Percentiles rank a stretch among this genome's conserved stretches.
Conservation (phyloP, 345 rosid genomes). For the Trapa bicornis region DNA sequence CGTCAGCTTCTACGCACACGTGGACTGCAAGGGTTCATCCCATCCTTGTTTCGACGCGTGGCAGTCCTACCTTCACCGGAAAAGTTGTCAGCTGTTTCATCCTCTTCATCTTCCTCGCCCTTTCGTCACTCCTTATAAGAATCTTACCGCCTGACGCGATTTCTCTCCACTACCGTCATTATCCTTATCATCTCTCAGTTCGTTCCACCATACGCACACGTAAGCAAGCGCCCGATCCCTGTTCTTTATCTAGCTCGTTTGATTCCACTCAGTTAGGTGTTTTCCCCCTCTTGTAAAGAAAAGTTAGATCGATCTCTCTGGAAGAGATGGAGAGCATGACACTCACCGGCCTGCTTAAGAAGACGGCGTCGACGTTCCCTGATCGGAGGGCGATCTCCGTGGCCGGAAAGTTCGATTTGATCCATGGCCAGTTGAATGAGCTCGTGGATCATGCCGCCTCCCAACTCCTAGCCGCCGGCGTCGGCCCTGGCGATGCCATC, state of each 20-base stretch:
- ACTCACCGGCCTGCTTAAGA: constrained; percentile 32
- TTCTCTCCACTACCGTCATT: not conserved
- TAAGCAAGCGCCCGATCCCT: not conserved
- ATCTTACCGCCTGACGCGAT: not conserved
- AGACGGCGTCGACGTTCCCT: constrained; percentile 34
- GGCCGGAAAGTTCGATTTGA: constrained; percentile 31
- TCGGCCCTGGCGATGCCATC: constrained; percentile 43
- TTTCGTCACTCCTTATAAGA: no score
- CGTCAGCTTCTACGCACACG: no score
- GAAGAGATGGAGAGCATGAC: constrained; percentile 25
- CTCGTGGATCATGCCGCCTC: constrained; percentile 46
- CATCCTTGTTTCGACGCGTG: no score
- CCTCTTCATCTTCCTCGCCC: not conserved
- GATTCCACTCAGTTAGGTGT: no score
- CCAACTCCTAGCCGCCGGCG: constrained; percentile 36
- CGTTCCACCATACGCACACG: not conserved
- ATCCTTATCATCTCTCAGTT: not conserved
- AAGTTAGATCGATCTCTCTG: not conserved
- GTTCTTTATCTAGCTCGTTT: not conserved
- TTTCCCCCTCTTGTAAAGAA: no score
- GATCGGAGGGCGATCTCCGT: constrained; percentile 27
- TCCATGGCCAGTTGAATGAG: constrained; percentile 24
- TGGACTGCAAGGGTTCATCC: no score
- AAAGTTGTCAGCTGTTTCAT: not conserved
- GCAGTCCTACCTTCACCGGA: no score